Percentiles rank a stretch among this genome's conserved stretches.
phyloP scores from a whole-genome alignment of 202 grass and related monocot genomes.

The Panicum virgatum region DNA sequence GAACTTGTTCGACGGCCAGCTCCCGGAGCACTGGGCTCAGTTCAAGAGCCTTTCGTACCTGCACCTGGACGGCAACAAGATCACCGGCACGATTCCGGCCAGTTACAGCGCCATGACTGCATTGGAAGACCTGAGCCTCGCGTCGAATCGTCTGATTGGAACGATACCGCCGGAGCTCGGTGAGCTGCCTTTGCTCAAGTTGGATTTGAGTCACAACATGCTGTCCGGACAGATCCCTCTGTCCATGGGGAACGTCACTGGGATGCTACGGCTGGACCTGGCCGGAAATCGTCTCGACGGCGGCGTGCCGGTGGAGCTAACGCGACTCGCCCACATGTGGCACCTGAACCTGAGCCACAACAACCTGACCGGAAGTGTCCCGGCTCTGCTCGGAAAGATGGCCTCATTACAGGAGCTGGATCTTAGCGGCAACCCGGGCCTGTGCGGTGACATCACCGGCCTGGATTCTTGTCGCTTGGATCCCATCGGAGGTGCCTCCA shows the following conservation, averaged over 20 bases:
- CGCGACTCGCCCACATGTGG: conserved; percentile 37
- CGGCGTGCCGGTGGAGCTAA: conserved; percentile 46
- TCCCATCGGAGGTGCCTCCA: background rate
- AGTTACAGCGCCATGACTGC: conserved; percentile 24
- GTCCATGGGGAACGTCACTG: conserved; percentile 23
- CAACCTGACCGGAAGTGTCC: conserved; percentile 52
- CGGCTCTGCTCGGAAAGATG: conserved; percentile 60
- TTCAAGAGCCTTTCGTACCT: conserved; percentile 52
- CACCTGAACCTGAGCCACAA: conserved; percentile 70
- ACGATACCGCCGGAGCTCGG: conserved; percentile 51
- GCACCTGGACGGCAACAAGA: conserved; percentile 58
- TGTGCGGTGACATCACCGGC: conserved; percentile 65
- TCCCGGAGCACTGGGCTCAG: conserved; percentile 50
- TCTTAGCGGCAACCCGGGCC: conserved; percentile 58
- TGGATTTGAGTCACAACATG: conserved; percentile 61
- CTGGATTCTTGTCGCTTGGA: conserved; percentile 44
- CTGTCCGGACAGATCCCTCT: conserved; percentile 46
- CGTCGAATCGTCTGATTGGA: conserved; percentile 52
- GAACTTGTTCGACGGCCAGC: conserved; percentile 52
- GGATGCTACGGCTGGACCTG: conserved; percentile 52
- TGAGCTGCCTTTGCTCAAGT: conserved; percentile 41
- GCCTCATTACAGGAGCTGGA: conserved; percentile 50
- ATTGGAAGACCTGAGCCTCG: conserved; percentile 53
- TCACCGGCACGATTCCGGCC: conserved; percentile 56
- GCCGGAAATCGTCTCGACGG: conserved; percentile 55